Conservation (phyloP, 2,329 filamentous ascomycete species). For the Clarireedia monteithiana region DNA sequence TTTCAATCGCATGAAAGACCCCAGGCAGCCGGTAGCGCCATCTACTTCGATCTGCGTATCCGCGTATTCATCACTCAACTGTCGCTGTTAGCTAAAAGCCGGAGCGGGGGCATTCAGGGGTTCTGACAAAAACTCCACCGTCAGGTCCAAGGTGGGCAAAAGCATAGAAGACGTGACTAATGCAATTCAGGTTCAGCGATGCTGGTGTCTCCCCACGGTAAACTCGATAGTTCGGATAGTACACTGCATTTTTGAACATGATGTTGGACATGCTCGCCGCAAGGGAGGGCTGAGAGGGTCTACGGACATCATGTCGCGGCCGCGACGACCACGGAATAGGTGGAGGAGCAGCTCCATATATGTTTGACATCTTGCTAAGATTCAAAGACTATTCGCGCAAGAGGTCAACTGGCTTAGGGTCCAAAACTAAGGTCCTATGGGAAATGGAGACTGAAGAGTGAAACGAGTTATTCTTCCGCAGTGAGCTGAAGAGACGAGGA, state of each 20-base stretch:
- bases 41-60: slow-evolving; percentile 67
- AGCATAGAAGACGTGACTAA: slow-evolving; percentile 77
- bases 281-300: slow-evolving; percentile 26
- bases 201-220: slow-evolving; percentile 68
- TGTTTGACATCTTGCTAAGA: slow-evolving; percentile 18
- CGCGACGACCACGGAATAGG: slow-evolving; percentile 24
- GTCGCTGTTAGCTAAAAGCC: slow-evolving; percentile 8
- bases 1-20: slow-evolving; percentile 67
- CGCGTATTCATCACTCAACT: slow-evolving; percentile 76
- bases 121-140: slow-evolving; percentile 66
- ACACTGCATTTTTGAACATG: slow-evolving; percentile 67
- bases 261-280: slow-evolving; percentile 33
- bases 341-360: slow-evolving; percentile 19
- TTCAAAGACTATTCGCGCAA: neutral
- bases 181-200: slow-evolving; percentile 64
- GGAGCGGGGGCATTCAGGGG: neutral
- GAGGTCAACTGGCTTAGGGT: no score
- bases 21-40: slow-evolving; percentile 61
- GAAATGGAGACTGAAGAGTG: no score
- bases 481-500: neutral
- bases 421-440: no score
- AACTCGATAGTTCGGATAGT: slow-evolving; percentile 74
- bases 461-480: no score
- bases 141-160: slow-evolving; percentile 68
- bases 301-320: slow-evolving; percentile 17